Base-by-base conservation (phyloP, 2,329 filamentous ascomycete genomes). In the Rutstroemia sp. region DNA sequence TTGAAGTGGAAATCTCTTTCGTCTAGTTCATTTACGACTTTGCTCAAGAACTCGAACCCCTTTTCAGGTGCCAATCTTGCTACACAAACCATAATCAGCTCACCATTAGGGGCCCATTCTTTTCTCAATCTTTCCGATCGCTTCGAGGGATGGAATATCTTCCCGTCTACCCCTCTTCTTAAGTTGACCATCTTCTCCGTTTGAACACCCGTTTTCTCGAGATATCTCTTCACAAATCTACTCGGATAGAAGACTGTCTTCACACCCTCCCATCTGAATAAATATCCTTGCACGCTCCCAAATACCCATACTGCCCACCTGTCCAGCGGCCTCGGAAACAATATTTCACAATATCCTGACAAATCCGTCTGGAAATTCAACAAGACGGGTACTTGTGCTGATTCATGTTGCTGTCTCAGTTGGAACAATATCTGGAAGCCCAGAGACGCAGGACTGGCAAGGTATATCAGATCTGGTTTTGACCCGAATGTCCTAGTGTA, bases 341-440 rank as follows among this genome's bases (percentile, higher is more conserved):
- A 73, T 51, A 88, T 86, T 49, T 80, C 77, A 64, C 82, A 84
- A 67, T 88, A 89, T 1, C 83, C 83, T 0, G 83, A 81, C 9
- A 89, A 72, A 65, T 88, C 85, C 1, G 85, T 89, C 69, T 88
- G 85, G 61, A 87, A 88, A 68, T 88, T 89, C 67, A 84, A 79
- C 45, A 88, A 74, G 1, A 86, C 73, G 2, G 80, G 80, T 1
- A 83, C 77, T 44, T 82, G 81, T 8, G 74, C 73, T 34, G 78
- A 72, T 21, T 68, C 68, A 14, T 75, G 72, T 54, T 86, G 76
- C 61, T 86, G 83, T 46, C 82, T 77, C 51, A 87, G 72, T 67
- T 88, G 84, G n/a, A 88, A 73, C 70, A 88, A 77, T 54, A 88
- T 80, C 61, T 88, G 85, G 63, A 88, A 88, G 4, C 86, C 85